Conservation (phyloP, 2,329 filamentous ascomycete species). For the Diaporthe citrichinensis region DNA sequence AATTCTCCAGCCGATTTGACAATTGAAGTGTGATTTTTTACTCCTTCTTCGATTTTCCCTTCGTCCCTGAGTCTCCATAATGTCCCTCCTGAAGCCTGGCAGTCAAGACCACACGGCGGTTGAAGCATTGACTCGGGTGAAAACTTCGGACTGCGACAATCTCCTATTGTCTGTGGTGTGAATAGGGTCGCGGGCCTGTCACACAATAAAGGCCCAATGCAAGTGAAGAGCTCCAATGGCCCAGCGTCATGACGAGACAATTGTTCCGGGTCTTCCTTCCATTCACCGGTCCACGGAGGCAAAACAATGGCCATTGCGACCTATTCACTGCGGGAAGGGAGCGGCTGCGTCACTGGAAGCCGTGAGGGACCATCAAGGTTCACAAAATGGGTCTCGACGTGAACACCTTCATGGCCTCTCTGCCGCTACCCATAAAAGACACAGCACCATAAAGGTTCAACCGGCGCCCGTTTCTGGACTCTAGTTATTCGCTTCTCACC, state of each 20-base stretch:
- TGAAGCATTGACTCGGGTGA: neutral
- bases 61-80: neutral
- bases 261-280: conserved; percentile 11
- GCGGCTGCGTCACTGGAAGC: conserved; percentile 17
- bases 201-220: neutral
- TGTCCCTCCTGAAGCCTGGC: neutral
- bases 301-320: conserved; percentile 4
- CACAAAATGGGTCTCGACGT: neutral
- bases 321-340: neutral
- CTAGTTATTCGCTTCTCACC: neutral
- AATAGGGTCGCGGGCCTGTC: neutral
- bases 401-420: conserved; percentile 26
- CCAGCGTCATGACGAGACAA: neutral
- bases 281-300: neutral
- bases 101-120: neutral
- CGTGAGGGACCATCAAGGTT: conserved; percentile 39
- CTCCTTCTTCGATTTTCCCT: neutral
- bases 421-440: conserved; percentile 6
- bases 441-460: neutral
- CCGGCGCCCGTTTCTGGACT: neutral
- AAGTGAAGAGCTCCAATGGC: neutral
- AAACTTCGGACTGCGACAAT: neutral
- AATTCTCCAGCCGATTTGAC: neutral
- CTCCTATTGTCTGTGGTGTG: neutral
- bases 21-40: neutral